phyloP scores from a whole-genome alignment of 2,329 filamentous ascomycete species.

The Trichocomaceae sp. region DNA sequence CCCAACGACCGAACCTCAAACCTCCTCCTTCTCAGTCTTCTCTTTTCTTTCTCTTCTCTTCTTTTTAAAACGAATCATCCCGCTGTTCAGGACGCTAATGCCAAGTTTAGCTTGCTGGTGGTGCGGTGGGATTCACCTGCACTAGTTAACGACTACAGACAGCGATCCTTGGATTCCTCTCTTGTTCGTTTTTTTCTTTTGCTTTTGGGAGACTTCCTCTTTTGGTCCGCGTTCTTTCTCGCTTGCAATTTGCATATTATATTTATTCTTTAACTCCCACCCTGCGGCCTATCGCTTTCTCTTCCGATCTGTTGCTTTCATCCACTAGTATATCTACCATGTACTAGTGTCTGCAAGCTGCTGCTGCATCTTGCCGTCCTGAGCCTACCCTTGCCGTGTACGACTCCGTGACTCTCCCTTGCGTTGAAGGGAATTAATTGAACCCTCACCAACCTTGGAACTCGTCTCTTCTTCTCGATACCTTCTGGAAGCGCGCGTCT shows the following conservation, averaged over 20 bases:
- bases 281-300: no score
- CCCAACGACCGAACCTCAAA: not conserved
- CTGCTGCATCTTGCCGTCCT: constrained; percentile 10
- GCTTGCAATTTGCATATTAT: no score
- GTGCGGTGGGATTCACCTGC: not conserved
- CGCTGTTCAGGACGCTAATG: not conserved
- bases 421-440: constrained; percentile 5
- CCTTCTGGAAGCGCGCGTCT: constrained; percentile 8
- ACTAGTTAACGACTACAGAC: not conserved
- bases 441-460: not conserved
- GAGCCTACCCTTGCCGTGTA: constrained; percentile 1
- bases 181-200: not conserved
- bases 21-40: not conserved
- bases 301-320: not conserved
- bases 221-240: not conserved
- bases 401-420: constrained; percentile 8
- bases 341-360: constrained; percentile 4
- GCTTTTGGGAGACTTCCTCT: not conserved
- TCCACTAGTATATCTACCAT: no score
- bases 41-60: not conserved
- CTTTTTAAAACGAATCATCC: no score
- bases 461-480: not conserved
- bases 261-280: not conserved
- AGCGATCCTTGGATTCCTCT: no score
- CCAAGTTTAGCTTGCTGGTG: not conserved